Base-by-base conservation (phyloP, 208 protist species). In the Blastocrithidia nonstop region DNA sequence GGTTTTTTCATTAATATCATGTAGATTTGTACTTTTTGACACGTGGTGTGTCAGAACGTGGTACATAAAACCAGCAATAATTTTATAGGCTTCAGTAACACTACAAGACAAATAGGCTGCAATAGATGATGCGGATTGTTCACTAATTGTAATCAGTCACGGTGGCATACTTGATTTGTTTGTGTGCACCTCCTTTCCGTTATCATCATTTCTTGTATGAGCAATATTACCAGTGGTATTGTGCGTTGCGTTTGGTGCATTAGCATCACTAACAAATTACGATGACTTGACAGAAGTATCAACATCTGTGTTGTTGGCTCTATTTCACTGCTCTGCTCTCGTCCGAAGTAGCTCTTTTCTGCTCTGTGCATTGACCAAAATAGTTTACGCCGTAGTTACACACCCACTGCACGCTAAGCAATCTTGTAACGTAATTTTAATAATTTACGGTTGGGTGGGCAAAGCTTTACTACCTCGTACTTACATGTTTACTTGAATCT, bases 371-470 rank as follows among this genome's bases (percentile, higher is more conserved):
- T 61, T 67, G 28, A 99, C 84, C 2, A 99, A 69, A 6, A 99
- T 76, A 31, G 82, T 95, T 53, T 99, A 96, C 3, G 97, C 95
- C 3, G 93, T 96, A 6, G 97, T 99, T 40, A 99, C 83, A 69
- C 97, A 99, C 0, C 97, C 97, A 43, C 72, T 87, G 50, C 88
- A 95, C 5, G 88, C 88, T 16, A 95, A 62, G 51, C 88, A 95
- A 54, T 94, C 82, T 19, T 80, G 58, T 17, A 94, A 59, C 1
- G 64, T 67, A 24, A 94, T 83, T 45, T 88, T 82, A 44, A 91
- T 53, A 2, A 54, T 58, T 25, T 81, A 73, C 2, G 37, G 27
- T n/a, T 28, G 24, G 17, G 17, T 16, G 6, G 6, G 40, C 29
- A 35, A n/a, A 11, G 29, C 29, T n/a, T n/a, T n/a, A 35, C 29